Conservation (phyloP, 1,284 basidiomycete genomes). For the Puccinia hordei region DNA sequence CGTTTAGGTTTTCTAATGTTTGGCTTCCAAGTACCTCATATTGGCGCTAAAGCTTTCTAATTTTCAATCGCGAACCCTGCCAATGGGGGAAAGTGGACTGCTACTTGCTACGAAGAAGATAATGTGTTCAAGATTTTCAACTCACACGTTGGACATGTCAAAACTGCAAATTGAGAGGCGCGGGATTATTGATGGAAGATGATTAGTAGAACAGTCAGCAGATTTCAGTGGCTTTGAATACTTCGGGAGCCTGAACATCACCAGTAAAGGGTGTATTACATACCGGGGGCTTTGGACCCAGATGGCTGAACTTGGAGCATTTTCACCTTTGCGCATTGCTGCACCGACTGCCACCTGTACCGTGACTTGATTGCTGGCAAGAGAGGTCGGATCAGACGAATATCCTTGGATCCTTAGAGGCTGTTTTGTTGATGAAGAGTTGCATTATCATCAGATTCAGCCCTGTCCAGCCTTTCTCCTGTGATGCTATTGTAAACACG, state of each 20-base stretch:
- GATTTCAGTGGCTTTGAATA: not conserved
- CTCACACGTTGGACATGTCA: constrained; percentile 24
- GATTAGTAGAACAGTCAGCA: too few species aligned
- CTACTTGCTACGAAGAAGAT: not conserved
- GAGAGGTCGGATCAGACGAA: not conserved
- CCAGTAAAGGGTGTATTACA: not conserved
- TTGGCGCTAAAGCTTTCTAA: too few species aligned
- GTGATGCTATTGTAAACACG: not conserved
- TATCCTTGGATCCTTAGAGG: constrained; percentile 38
- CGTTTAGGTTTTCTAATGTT: too few species aligned
- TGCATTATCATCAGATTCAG: not conserved
- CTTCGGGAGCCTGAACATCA: not conserved
- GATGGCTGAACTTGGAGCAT: constrained; percentile 33
- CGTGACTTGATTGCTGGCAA: constrained; percentile 19
- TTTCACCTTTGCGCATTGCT: not conserved
- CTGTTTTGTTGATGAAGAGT: not conserved
- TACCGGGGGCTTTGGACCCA: constrained; percentile 6
- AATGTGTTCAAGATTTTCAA: not conserved
- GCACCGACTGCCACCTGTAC: constrained; percentile 11
- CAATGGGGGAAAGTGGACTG: too few species aligned
- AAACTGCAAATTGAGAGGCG: not conserved
- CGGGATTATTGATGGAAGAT: not conserved
- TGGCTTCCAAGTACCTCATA: too few species aligned
- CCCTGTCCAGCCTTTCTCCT: not conserved
- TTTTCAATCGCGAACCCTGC: too few species aligned